These are phyloP conservation scores for Stephania japonica DNA, from an alignment of 164 flowering plant genomes.

Conservation along the genomic window DNA sequence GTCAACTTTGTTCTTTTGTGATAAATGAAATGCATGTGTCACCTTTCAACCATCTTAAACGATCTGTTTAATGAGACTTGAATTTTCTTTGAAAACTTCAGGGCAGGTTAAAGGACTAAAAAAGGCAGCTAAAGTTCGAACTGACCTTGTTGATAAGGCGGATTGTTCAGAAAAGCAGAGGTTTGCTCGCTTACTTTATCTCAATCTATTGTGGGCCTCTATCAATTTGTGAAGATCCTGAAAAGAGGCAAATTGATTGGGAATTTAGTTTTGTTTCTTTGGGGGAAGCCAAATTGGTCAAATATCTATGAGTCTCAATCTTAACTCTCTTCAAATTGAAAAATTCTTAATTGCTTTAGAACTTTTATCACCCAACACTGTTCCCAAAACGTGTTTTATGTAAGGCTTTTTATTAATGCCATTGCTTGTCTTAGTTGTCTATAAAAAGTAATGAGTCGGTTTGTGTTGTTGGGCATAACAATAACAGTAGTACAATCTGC, in stretches of 20 bases:
- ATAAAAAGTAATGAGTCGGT: too few relatives aligned
- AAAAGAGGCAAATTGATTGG: background rate
- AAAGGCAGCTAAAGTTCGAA: constrained; percentile 22
- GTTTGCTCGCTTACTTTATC: constrained; percentile 20
- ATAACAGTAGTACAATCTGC: too few relatives aligned
- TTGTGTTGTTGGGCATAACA: too few relatives aligned
- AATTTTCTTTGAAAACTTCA: constrained; percentile 7
- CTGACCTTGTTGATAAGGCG: constrained; percentile 28
- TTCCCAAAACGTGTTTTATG: too few relatives aligned
- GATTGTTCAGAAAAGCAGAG: constrained; percentile 67
- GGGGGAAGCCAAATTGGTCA: too few relatives aligned
- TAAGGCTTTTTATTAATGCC: too few relatives aligned
- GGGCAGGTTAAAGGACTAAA: constrained; percentile 22
- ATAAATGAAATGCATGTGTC: too few relatives aligned
- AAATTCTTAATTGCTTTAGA: too few relatives aligned
- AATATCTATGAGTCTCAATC: too few relatives aligned
- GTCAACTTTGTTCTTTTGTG: background rate
- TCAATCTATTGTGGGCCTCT: background rate
- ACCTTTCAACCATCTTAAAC: background rate
- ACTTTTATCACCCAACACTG: too few relatives aligned
- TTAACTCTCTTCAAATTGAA: too few relatives aligned
- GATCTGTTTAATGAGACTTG: background rate
- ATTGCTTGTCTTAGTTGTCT: too few relatives aligned
- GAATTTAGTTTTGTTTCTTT: background rate
- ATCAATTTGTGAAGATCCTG: background rate